These are phyloP conservation scores for Phlyctochytrium planicorne DNA, from an alignment of 192 early-diverging fungal genomes.

Conservation along the genomic window DNA sequence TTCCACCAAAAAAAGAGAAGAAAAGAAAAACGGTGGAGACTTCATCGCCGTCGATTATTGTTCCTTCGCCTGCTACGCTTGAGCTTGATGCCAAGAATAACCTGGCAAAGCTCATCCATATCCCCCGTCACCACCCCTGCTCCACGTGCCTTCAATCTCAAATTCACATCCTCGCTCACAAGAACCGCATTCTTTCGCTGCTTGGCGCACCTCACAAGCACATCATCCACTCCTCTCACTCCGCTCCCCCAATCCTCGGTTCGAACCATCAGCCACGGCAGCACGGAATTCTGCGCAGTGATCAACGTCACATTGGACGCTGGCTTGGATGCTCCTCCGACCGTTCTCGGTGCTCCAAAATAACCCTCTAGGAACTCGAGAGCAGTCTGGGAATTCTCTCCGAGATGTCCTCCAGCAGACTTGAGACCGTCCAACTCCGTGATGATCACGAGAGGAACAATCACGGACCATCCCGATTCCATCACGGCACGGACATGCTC, in stretches of 20 bases:
- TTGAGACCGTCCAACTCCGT: constrained; percentile 43
- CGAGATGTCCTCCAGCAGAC: constrained; percentile 1
- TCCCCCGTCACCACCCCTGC: constrained; percentile 25
- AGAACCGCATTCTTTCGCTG: constrained; percentile 23
- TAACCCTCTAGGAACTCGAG: constrained; percentile 25
- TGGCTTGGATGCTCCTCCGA: constrained; percentile 11
- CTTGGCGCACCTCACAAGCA: constrained; percentile 28
- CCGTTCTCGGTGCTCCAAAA: constrained; percentile 16
- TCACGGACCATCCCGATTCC: constrained; percentile 8
- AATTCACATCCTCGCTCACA: constrained; percentile 45
- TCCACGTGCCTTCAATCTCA: constrained; percentile 42
- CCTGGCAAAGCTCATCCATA: too few species aligned
- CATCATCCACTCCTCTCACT: constrained; percentile 36
- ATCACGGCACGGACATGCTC: constrained; percentile 1
- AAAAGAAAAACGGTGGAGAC: too few species aligned
- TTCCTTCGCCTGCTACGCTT: too few species aligned
- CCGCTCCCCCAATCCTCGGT: constrained; percentile 39
- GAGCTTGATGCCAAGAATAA: too few species aligned
- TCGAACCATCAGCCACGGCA: constrained; percentile 32
- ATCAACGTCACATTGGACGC: constrained; percentile 26
- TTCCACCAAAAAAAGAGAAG: too few species aligned
- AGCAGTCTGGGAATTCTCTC: neutral
- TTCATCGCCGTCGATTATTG: too few species aligned
- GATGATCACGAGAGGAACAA: constrained; percentile 29
- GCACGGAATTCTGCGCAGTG: constrained; percentile 35